These are phyloP conservation scores for Cercophora scortea DNA, from an alignment of 495 filamentous ascomycete genomes.

Conservation along the genomic window DNA sequence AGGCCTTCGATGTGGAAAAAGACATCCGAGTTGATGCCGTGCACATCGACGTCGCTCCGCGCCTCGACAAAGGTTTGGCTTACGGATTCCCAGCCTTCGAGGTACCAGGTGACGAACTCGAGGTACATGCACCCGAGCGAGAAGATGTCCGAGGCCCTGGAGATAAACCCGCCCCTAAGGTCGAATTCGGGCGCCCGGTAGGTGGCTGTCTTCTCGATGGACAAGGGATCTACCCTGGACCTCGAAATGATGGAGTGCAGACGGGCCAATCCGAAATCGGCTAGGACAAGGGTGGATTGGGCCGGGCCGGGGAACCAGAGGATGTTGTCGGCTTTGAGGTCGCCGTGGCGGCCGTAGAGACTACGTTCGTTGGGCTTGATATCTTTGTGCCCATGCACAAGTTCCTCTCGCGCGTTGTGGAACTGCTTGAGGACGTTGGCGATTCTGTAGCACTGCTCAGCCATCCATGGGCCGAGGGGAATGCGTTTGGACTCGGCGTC, in stretches of 20 bases:
- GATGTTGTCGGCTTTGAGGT: slow-evolving; percentile 2
- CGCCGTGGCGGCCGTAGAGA: slow-evolving; percentile 1
- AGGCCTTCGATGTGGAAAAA: background rate
- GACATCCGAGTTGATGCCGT: background rate
- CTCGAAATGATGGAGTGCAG: background rate
- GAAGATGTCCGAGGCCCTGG: slow-evolving; percentile 1
- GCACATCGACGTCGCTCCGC: background rate
- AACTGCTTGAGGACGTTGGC: background rate
- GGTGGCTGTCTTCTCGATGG: background rate
- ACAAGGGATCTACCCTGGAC: background rate
- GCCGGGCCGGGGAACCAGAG: background rate
- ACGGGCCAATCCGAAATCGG: background rate
- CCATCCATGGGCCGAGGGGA: background rate
- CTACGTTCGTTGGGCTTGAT: background rate
- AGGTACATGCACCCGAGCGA: slow-evolving; percentile 4
- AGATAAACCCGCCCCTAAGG: background rate
- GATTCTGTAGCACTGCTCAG: background rate
- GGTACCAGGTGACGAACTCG: slow-evolving; percentile 5
- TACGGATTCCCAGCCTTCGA: background rate
- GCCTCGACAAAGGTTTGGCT: background rate
- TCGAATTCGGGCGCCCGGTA: slow-evolving; percentile 8
- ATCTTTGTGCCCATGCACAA: background rate
- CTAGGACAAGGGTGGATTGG: background rate
- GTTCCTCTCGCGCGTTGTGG: background rate
- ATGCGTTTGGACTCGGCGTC: background rate